Base-by-base conservation (phyloP, 441 rosid genomes). In the Mallotus japonicus region DNA sequence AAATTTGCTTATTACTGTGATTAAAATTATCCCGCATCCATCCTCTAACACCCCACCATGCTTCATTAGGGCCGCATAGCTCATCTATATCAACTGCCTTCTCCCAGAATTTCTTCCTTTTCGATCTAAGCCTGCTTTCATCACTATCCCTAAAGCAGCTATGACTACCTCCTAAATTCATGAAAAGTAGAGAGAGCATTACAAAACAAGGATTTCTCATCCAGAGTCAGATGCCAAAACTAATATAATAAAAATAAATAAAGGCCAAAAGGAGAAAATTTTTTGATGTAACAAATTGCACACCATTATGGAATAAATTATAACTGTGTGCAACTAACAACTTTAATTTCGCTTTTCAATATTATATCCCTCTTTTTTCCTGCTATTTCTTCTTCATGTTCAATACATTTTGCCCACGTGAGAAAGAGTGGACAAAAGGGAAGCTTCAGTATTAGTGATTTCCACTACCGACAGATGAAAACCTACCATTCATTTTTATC, bases 11-110 rank as follows among this genome's bases (percentile, higher is more conserved):
- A 64, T 89, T 92, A 16, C 84, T 89, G 79, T 95, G 98, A 83
- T 87, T 96, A 67, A 96, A 96, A 58, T 93, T 80, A 71, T 90
- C 99, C 17, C 92, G 85, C 94, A 92, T 86, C 76, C 86, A 84
- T 61, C 96, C 98, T 82, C 84, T 80, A 60, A 96, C 98, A 46
- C 97, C 98, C 99, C 99, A 96, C 99, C 99, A 93, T 44, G 88
- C 87, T 80, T 96, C 97, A 3, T 84, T 82, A 0, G 85, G 81
- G 40, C 97, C 97, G 15, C 98, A 96, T 20, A 96, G 82, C 70
- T 93, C 98, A 68, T 88, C 90, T 65, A 75, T 62, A 46, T 87
- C 93, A 62, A 93, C 93, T 57, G 99, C 97, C 82, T 96, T 96
- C 74, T 92, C 98, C 99, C 99, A 93, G 81, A 96, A 90, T 67